Percentiles rank a stretch among this genome's conserved stretches.
phyloP scores from a whole-genome alignment of 352 stramenopile genomes.

The Globisporangium sylvaticum region DNA sequence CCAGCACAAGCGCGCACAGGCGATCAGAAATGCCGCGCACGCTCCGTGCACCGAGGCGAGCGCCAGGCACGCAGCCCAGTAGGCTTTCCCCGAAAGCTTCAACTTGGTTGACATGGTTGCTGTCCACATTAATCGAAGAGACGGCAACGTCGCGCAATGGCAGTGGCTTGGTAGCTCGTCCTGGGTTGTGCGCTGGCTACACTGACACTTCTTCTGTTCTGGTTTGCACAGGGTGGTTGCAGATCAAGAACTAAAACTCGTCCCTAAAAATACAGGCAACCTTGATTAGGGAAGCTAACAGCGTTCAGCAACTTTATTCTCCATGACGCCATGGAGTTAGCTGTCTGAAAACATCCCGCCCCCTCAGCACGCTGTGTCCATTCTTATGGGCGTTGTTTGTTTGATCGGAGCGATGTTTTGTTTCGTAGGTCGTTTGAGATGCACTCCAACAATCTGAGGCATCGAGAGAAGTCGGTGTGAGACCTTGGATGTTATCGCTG shows the following conservation, averaged over 20 bases:
- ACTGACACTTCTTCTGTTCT: not conserved
- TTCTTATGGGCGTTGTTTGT: no score
- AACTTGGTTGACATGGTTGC: not conserved
- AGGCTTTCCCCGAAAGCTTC: not conserved
- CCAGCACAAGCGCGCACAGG: conserved; percentile 19
- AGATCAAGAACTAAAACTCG: not conserved
- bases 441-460: no score
- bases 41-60: not conserved
- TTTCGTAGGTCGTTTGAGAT: no score
- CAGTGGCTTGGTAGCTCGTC: not conserved
- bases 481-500: no score
- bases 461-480: no score
- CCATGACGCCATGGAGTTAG: no score
- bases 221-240: not conserved
- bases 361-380: no score
- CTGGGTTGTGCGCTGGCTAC: not conserved
- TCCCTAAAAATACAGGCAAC: not conserved
- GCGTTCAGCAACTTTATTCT: not conserved
- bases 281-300: not conserved
- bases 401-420: no score
- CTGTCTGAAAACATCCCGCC: no score
- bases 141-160: not conserved
- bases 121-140: not conserved
- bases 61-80: not conserved
- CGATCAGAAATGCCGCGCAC: conserved; percentile 19